Evolutionary conservation across 2,329 filamentous ascomycete genomes (phyloP).

Genomic region (Penicillium thymicola): DNA sequence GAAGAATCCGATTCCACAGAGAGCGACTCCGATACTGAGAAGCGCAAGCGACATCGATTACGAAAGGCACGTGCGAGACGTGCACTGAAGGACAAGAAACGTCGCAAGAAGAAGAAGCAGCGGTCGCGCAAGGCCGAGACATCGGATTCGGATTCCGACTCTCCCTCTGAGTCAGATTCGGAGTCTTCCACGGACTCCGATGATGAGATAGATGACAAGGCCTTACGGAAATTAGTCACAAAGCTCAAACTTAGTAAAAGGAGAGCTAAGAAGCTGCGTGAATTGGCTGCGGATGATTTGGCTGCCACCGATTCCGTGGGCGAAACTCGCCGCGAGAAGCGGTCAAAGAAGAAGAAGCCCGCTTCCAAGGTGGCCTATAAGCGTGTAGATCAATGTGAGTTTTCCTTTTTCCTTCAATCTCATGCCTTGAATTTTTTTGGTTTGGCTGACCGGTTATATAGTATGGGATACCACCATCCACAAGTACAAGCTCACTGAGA

Average conservation of each 20-base stretch:
- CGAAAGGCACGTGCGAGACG: constrained; percentile 38
- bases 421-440: background rate
- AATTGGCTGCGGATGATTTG: constrained; percentile 30
- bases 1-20: constrained; percentile 3
- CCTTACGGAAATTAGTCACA: constrained; percentile 28
- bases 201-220: constrained; percentile 32
- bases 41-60: constrained; percentile 35
- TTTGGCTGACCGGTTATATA: constrained; percentile 5
- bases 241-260: constrained; percentile 37
- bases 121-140: constrained; percentile 33
- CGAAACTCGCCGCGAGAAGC: constrained; percentile 18
- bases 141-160: constrained; percentile 12
- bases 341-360: constrained; percentile 44
- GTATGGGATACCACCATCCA: constrained; percentile 57
- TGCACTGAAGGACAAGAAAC: constrained; percentile 25
- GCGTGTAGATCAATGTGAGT: constrained; percentile 59
- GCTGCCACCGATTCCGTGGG: constrained; percentile 25
- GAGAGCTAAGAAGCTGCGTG: constrained; percentile 28
- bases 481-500: constrained; percentile 67
- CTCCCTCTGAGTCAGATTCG: constrained; percentile 22
- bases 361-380: constrained; percentile 64
- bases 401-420: background rate
- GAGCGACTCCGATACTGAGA: constrained; percentile 25
- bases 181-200: constrained; percentile 30
- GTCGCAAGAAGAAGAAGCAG: constrained; percentile 37